Evolutionary conservation across 164 flowering plant species (phyloP).

Genomic region (Vitis rotundifolia): DNA sequence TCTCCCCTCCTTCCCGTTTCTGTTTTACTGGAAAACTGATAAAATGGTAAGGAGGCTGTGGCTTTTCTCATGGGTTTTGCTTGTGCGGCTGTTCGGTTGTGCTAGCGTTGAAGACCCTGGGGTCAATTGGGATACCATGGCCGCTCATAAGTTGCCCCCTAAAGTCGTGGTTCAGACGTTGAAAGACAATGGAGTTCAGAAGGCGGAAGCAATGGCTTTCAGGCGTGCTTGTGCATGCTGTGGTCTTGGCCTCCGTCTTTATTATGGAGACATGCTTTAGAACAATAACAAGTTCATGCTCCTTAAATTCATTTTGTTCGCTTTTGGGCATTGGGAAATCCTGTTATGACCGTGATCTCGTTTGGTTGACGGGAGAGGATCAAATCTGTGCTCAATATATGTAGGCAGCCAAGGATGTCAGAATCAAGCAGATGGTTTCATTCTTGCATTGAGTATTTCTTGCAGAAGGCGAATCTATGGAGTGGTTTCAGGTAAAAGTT

Average conservation of each 20-base stretch:
- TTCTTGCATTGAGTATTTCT: too few species aligned
- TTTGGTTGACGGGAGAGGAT: too few species aligned
- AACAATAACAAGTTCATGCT: not conserved
- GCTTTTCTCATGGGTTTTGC: constrained; percentile 4
- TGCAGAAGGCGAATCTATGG: too few species aligned
- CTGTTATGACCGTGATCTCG: not conserved
- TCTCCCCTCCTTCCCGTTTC: not conserved
- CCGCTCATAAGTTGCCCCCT: constrained; percentile 56
- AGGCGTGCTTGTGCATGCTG: constrained; percentile 98
- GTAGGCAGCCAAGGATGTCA: too few species aligned
- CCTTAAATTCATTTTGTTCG: too few species aligned
- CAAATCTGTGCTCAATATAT: too few species aligned
- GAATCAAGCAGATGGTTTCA: too few species aligned
- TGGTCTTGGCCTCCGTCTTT: constrained; percentile 93
- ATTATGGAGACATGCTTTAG: constrained; percentile 69
- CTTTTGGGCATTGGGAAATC: too few species aligned
- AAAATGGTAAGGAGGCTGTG: not conserved
- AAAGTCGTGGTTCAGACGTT: constrained; percentile 56
- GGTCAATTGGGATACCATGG: constrained; percentile 86
- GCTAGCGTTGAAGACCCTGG: constrained; percentile 45
- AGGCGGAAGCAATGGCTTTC: constrained; percentile 98
- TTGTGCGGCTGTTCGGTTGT: constrained; percentile 20
- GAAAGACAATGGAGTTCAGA: constrained; percentile 80
- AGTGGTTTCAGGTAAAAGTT: too few species aligned
- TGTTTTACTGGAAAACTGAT: not conserved